Conservation (phyloP, 1,284 basidiomycete genomes). For the Kalmanozyma brasiliensis region DNA sequence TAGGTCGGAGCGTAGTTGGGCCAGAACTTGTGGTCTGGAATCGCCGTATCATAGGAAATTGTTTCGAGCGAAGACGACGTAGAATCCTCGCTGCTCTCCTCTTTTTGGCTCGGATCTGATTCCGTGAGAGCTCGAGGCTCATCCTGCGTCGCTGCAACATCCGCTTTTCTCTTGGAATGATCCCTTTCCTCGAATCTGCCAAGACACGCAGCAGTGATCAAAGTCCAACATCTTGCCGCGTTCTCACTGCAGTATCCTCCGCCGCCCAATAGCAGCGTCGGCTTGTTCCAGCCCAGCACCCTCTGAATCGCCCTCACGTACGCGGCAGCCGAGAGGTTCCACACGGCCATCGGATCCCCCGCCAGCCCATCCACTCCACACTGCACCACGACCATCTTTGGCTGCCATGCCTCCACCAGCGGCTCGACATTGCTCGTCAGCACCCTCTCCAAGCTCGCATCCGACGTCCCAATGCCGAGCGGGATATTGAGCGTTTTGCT, state of each 20-base stretch:
- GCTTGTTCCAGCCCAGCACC: slow-evolving; percentile 35
- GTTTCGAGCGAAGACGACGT: slow-evolving; percentile 25
- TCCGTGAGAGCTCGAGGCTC: slow-evolving; percentile 17
- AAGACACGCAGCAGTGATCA: slow-evolving; percentile 38
- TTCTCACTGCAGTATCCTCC: slow-evolving; percentile 48
- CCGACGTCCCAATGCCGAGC: slow-evolving; percentile 27
- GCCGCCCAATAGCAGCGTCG: slow-evolving; percentile 47
- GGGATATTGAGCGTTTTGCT: slow-evolving; percentile 41
- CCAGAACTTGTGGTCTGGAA: slow-evolving; percentile 48
- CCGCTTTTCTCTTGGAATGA: neutral
- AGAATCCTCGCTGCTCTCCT: neutral
- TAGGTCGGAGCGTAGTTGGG: slow-evolving; percentile 25
- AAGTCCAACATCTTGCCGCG: slow-evolving; percentile 40
- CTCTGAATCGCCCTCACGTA: slow-evolving; percentile 26
- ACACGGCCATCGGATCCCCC: slow-evolving; percentile 76
- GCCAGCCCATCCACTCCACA: slow-evolving; percentile 87
- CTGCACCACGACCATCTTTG: slow-evolving; percentile 83
- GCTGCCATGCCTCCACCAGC: slow-evolving; percentile 75
- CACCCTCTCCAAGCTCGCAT: slow-evolving; percentile 23
- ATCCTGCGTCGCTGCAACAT: neutral
- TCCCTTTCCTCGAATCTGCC: slow-evolving; percentile 13
- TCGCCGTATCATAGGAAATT: slow-evolving; percentile 16
- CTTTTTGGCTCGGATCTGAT: neutral
- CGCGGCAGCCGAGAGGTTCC: slow-evolving; percentile 78
- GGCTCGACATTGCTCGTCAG: slow-evolving; percentile 69